phyloP scores from a whole-genome alignment of 371 early-diverging fungal genomes.

The Mucor plumbeus region DNA sequence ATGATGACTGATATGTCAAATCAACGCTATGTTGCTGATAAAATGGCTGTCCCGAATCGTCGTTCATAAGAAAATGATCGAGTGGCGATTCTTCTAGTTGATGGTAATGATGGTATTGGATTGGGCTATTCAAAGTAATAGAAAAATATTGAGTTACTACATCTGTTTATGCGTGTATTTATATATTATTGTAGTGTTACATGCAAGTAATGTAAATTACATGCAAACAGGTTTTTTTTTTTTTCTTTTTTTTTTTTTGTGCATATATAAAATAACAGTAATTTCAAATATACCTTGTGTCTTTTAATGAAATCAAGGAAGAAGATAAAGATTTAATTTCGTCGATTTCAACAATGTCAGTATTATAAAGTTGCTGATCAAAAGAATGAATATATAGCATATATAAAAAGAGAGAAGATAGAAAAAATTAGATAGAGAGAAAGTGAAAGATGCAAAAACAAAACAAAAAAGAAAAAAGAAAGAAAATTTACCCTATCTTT shows the following conservation, averaged over 20 bases:
- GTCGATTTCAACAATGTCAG: conserved; percentile 7
- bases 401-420: not conserved
- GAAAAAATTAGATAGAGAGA: not conserved
- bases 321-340: conserved; percentile 17
- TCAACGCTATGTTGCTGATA: conserved; percentile 9
- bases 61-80: conserved; percentile 14
- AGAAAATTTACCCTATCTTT: not conserved
- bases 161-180: not conserved
- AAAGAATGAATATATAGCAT: conserved; percentile 17
- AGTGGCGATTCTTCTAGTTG: not conserved
- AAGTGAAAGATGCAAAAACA: not conserved
- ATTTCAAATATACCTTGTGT: not conserved
- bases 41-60: conserved; percentile 4
- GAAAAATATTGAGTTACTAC: not conserved
- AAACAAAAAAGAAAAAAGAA: conserved; percentile 4
- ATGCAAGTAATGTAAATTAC: conserved; percentile 2
- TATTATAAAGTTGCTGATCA: conserved; percentile 2
- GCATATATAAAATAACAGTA: not conserved
- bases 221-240: conserved; percentile 14
- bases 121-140: not conserved
- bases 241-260: no score
- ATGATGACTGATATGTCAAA: conserved; percentile 6
- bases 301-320: conserved; percentile 13
- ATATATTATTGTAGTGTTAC: not conserved
- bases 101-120: conserved; percentile 8